Percentiles rank a stretch among this genome's conserved stretches.
These are phyloP conservation scores for Fraxinus americana DNA, from an alignment of 257 asterid genomes.

Conservation along the genomic window DNA sequence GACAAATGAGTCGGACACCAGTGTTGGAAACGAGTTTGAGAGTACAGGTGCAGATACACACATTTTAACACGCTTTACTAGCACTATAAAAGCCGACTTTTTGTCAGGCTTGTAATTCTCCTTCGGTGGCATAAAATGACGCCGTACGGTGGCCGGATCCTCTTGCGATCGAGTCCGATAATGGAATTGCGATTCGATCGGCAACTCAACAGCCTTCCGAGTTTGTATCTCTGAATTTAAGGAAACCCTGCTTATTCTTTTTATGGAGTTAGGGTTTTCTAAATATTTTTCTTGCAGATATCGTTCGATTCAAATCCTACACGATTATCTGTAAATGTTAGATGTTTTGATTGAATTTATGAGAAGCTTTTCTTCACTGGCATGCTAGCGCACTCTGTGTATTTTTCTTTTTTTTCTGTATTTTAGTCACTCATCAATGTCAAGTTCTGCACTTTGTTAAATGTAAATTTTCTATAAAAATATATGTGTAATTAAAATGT, in stretches of 20 bases:
- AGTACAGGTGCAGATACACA: no score
- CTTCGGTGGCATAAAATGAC: neutral
- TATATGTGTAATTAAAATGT: no score
- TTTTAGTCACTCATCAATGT: neutral
- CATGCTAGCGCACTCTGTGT: neutral
- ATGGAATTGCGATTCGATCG: neutral
- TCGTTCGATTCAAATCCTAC: neutral
- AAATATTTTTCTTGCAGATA: neutral
- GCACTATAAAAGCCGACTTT: neutral
- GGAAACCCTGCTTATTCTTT: neutral
- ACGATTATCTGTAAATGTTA: neutral
- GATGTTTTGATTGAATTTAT: neutral
- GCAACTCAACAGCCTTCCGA: neutral
- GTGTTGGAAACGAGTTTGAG: neutral
- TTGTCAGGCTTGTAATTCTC: slow-evolving; percentile 2
- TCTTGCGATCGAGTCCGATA: neutral
- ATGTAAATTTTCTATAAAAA: neutral
- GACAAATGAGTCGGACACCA: no score
- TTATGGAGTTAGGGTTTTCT: neutral
- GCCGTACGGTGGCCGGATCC: neutral
- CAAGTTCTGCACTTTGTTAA: neutral
- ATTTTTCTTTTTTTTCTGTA: neutral
- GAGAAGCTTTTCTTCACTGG: neutral
- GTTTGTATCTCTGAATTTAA: neutral
- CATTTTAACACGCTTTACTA: neutral